These are phyloP conservation scores for Oryza longistaminata DNA, from an alignment of 176 grass and related monocot species.

Conservation along the genomic window DNA sequence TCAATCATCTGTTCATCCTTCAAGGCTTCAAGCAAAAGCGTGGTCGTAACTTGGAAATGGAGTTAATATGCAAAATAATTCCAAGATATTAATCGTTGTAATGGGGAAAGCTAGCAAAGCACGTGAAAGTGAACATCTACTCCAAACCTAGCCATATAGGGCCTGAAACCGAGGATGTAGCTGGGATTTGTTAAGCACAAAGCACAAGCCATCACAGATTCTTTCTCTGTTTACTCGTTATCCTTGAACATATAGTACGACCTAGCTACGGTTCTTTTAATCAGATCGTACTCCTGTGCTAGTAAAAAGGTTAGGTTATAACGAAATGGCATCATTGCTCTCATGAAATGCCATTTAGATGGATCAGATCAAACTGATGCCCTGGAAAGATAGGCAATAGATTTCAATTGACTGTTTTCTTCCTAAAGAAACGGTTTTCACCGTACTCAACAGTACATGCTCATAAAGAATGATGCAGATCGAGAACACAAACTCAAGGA, in stretches of 20 bases:
- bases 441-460: background rate
- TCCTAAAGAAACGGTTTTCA: background rate
- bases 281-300: constrained; percentile 46
- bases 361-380: background rate
- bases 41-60: background rate
- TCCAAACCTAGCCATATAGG: constrained; percentile 24
- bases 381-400: background rate
- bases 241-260: constrained; percentile 36
- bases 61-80: too few relatives aligned
- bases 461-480: background rate
- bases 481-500: background rate
- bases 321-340: constrained; percentile 24
- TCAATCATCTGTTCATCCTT: constrained; percentile 23
- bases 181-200: constrained; percentile 41
- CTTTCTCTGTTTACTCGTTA: constrained; percentile 43
- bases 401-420: background rate
- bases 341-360: constrained; percentile 41
- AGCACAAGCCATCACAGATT: constrained; percentile 41
- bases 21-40: background rate
- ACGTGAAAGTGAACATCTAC: constrained; percentile 45
- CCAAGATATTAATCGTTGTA: constrained; percentile 19
- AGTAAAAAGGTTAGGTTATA: constrained; percentile 30
- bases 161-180: constrained; percentile 12
- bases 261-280: constrained; percentile 41
- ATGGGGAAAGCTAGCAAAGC: constrained; percentile 41